Conservation (phyloP, 768 basidiomycete genomes). For the Mrakia blollopis region DNA sequence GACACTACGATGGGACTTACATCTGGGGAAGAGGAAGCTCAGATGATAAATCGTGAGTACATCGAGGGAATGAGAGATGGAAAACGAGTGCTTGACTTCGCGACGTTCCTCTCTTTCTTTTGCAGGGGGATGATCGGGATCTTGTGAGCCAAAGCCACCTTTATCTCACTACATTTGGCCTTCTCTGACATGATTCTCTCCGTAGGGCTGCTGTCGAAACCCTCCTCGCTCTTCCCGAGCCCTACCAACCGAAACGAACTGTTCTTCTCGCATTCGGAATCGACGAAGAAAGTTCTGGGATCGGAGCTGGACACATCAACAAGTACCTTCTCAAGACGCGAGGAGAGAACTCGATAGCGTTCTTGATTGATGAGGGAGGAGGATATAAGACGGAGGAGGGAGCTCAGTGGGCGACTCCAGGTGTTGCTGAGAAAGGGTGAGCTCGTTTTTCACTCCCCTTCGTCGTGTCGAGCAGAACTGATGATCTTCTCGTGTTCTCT, state of each 20-base stretch:
- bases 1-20: slow-evolving; percentile 35
- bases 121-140: slow-evolving; percentile 39
- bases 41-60: slow-evolving; percentile 38
- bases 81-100: too few species aligned
- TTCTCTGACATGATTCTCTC: too few species aligned
- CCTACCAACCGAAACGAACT: slow-evolving; percentile 37
- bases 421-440: slow-evolving; percentile 39
- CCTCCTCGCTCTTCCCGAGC: slow-evolving; percentile 34
- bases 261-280: slow-evolving; percentile 21
- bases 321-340: slow-evolving; percentile 38
- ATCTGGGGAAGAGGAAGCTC: slow-evolving; percentile 41
- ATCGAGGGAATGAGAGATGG: too few species aligned
- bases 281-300: slow-evolving; percentile 40
- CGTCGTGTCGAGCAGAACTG: too few species aligned
- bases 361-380: slow-evolving; percentile 41
- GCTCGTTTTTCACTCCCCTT: too few species aligned
- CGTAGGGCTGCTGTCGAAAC: slow-evolving; percentile 37
- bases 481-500: too few species aligned
- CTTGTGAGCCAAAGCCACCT: slow-evolving; percentile 20
- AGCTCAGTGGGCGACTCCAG: background rate
- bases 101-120: too few species aligned
- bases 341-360: slow-evolving; percentile 39
- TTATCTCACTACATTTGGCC: too few species aligned
- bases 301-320: slow-evolving; percentile 18
- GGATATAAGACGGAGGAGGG: slow-evolving; percentile 1